Evolutionary conservation across 2,329 filamentous ascomycete species (phyloP), one percentile per base, ranked within the genome.

Genomic region (Xylaria sp.): DNA sequence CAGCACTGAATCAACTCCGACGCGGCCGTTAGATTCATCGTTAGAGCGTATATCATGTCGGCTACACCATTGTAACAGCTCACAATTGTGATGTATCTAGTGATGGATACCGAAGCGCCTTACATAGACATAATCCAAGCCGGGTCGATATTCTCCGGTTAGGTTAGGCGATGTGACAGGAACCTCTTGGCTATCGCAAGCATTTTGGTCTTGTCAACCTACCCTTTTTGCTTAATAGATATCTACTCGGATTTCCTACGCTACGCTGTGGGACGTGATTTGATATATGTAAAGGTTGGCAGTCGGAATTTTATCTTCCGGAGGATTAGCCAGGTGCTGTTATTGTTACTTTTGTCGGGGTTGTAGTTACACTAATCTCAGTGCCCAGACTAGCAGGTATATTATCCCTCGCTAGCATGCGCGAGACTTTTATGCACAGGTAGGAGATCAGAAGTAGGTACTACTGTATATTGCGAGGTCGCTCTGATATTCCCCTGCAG

Each of bases 131-230:
- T 61, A 41, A 59, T 46, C 28, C 55, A 56, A 41, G 13, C 66
- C 54, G 57, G 64, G 68, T 57, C 15, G 57, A 68, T 68, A 65
- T 65, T 70, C 68, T 68, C 68, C 64, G 68, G 67, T n/a, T 65
- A 61, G 68, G 67, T n/a, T 65, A 69, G 59, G 63, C 55, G 62
- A 70, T 58, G 58, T 46, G 64, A 55, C 65, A 62, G 58, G 62
- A 54, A 54, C 59, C 64, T 61, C 51, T 56, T 54, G 59, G 28
- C 67, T 43, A 55, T 58, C 63, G 48, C 48, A 25, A 62, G 51
- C 46, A 36, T 36, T 36, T 36, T 39, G 36, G 62, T 36, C 36
- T 36, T 18, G n/a, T 49, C 39, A 49, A 39, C 12, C 33, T 46
- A 46, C 41, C 41, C 41, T 46, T 46, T n/a, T 18, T 28, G 28